Evolutionary conservation across 257 asterid genomes (phyloP).

Genomic region (Plantago ovata): DNA sequence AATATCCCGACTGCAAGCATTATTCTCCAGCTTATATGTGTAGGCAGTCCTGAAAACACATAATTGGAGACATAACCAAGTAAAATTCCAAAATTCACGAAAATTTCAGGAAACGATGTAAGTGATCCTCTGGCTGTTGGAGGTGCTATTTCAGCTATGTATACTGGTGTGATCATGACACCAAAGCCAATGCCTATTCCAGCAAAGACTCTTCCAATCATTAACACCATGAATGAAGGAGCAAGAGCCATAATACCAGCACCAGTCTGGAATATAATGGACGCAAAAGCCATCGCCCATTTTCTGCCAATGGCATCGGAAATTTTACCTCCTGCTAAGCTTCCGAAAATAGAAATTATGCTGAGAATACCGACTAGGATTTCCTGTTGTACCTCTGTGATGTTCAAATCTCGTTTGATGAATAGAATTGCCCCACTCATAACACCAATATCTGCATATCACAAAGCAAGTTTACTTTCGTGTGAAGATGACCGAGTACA

Average conservation of each 20-base stretch:
- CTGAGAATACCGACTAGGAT: conserved; percentile 56
- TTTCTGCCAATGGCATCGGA: conserved; percentile 67
- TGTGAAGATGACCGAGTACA: neutral
- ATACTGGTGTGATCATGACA: conserved; percentile 61
- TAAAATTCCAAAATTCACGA: conserved; percentile 52
- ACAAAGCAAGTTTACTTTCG: neutral
- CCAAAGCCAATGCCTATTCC: conserved; percentile 70
- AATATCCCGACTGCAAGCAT: conserved; percentile 66
- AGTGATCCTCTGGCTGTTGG: conserved; percentile 44
- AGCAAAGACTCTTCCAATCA: conserved; percentile 51
- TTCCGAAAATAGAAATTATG: conserved; percentile 55
- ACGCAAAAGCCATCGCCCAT: conserved; percentile 67
- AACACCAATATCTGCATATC: conserved; percentile 60
- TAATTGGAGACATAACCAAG: conserved; percentile 67
- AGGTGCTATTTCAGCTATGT: conserved; percentile 69
- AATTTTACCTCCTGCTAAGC: conserved; percentile 56
- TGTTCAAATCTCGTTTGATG: conserved; percentile 52
- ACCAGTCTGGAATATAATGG: conserved; percentile 51
- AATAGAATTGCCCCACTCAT: conserved; percentile 77
- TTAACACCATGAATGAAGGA: conserved; percentile 35
- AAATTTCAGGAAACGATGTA: conserved; percentile 66
- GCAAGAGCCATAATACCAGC: conserved; percentile 60
- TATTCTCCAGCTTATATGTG: conserved; percentile 55
- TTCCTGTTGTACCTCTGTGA: conserved; percentile 56
- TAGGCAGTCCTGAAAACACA: conserved; percentile 52